These are phyloP conservation scores for Pezicula carpinea DNA, from an alignment of 2,329 filamentous ascomycete species.

Conservation along the genomic window DNA sequence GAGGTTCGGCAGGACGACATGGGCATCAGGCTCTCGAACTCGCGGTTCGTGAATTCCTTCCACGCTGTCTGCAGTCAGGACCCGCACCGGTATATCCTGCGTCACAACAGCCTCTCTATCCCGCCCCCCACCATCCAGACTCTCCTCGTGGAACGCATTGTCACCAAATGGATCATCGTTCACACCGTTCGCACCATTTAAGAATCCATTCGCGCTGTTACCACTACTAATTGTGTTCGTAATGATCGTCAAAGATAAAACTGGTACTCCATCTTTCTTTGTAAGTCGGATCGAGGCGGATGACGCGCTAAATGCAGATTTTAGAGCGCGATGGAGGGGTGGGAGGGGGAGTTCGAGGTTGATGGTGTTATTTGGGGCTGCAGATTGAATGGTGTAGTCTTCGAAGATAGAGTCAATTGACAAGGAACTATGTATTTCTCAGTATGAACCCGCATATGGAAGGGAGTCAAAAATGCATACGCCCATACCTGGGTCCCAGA, in stretches of 20 bases:
- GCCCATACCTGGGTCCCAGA: constrained; percentile 96
- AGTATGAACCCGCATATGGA: constrained; percentile 26
- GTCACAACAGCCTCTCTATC: constrained; percentile 90
- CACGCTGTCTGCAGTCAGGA: constrained; percentile 78
- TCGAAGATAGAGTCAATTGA: constrained; percentile 82
- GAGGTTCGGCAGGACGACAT: constrained; percentile 84
- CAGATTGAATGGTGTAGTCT: constrained; percentile 79
- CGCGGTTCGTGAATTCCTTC: constrained; percentile 90
- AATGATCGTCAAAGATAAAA: constrained; percentile 86
- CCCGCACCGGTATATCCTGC: constrained; percentile 92
- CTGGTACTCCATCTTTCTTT: constrained; percentile 82
- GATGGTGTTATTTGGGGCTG: constrained; percentile 78
- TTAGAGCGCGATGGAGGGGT: constrained; percentile 84
- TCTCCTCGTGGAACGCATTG: constrained; percentile 41
- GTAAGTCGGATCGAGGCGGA: constrained; percentile 84
- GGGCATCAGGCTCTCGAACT: constrained; percentile 86
- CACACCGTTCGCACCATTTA: constrained; percentile 17
- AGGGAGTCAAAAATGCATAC: constrained; percentile 44
- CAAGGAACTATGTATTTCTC: constrained; percentile 41
- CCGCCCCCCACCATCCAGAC: constrained; percentile 51
- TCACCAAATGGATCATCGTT: constrained; percentile 42
- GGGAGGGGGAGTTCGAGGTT: constrained; percentile 93
- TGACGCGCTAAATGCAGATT: constrained; percentile 76
- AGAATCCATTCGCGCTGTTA: constrained; percentile 32
- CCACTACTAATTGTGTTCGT: constrained; percentile 59